A percentile compares a stretch with the other conserved stretches of the same genome.
Conservation (phyloP, 768 basidiomycete species). For the Epithele typhae region DNA sequence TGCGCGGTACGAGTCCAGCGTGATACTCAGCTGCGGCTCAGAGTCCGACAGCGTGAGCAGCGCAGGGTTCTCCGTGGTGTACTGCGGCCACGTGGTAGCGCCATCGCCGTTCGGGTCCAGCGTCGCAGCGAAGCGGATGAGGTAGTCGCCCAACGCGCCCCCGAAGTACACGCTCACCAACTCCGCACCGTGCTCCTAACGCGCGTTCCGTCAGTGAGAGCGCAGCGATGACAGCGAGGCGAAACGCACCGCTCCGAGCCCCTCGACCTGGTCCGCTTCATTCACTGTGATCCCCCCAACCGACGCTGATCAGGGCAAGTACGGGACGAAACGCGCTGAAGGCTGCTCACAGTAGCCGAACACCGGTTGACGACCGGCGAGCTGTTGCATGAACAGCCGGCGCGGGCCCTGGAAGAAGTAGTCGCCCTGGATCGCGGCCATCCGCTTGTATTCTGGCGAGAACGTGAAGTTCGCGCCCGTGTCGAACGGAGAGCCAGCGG, state of each 20-base stretch:
- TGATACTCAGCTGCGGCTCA: constrained; percentile 9
- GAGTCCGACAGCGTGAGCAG: constrained; percentile 22
- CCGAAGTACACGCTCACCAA: constrained; percentile 8
- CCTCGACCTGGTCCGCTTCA: neutral
- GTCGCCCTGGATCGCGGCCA: constrained; percentile 23
- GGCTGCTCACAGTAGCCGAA: constrained; percentile 5
- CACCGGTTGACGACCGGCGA: neutral
- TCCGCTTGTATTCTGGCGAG: constrained; percentile 23
- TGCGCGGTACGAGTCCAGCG: constrained; percentile 20
- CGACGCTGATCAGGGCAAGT: neutral
- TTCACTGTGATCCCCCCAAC: too few relatives aligned
- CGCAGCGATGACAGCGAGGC: neutral
- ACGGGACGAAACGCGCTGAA: too few relatives aligned
- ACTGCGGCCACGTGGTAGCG: constrained; percentile 21
- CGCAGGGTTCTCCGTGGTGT: constrained; percentile 10
- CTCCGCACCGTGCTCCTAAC: constrained; percentile 13
- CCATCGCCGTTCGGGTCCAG: constrained; percentile 21
- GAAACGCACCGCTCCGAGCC: constrained; percentile 9
- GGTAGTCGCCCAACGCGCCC: constrained; percentile 16
- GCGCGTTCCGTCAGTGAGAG: neutral
- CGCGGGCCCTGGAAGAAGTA: constrained; percentile 19
- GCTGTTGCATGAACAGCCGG: constrained; percentile 6
- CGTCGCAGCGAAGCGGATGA: constrained; percentile 23
- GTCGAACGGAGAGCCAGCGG: constrained; percentile 18
- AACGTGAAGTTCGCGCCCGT: constrained; percentile 8